These are phyloP conservation scores for Puccinia novopanici DNA, from an alignment of 1,284 basidiomycete species.

Conservation along the genomic window DNA sequence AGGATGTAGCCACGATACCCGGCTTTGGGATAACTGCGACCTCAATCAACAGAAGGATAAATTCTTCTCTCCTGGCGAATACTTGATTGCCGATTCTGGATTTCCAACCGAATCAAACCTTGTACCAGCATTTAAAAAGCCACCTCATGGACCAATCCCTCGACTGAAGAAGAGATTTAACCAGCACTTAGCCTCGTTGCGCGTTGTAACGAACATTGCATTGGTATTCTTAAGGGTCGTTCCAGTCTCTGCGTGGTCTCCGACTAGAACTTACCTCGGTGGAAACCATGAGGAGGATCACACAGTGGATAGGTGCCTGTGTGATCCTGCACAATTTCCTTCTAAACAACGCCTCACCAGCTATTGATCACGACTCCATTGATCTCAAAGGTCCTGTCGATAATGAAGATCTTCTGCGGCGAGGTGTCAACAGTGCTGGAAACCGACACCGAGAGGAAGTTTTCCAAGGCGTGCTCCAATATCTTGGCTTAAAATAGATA, in stretches of 20 bases:
- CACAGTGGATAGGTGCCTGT: neutral
- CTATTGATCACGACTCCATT: neutral
- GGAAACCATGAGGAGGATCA: neutral
- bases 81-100: neutral
- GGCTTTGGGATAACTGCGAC: neutral
- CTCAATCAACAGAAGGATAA: neutral
- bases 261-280: neutral
- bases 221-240: neutral
- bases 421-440: neutral
- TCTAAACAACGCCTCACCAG: neutral
- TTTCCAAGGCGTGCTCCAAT: neutral
- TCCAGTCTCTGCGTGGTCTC: neutral
- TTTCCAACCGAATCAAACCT: neutral
- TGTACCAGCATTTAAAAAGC: neutral
- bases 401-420: neutral
- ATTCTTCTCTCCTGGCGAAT: neutral
- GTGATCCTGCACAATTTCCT: conserved; percentile 1
- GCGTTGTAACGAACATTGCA: conserved; percentile 10
- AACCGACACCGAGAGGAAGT: neutral
- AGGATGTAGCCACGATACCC: neutral
- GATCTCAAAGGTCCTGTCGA: neutral
- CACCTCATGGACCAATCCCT: neutral
- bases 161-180: neutral
- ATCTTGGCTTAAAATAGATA: neutral
- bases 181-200: neutral